phyloP scores from a whole-genome alignment of 2,329 filamentous ascomycete genomes.

The Tricladium varicosporioides region DNA sequence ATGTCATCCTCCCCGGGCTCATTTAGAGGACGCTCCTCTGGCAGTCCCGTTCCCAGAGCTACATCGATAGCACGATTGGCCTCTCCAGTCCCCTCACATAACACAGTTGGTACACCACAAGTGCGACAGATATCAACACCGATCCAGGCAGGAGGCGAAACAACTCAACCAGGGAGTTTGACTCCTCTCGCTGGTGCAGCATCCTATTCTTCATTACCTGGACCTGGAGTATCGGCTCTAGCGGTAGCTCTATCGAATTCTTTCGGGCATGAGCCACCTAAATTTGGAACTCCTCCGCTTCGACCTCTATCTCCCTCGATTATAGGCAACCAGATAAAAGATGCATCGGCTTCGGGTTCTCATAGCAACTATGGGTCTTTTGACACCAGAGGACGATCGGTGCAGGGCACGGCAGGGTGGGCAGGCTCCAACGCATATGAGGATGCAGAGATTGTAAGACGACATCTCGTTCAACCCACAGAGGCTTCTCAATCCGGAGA shows the following conservation, averaged over 20 bases:
- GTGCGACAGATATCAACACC: constrained; percentile 48
- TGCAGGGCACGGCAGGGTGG: constrained; percentile 40
- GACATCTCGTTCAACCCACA: constrained; percentile 79
- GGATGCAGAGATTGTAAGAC: constrained; percentile 85
- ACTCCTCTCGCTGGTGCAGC: constrained; percentile 64
- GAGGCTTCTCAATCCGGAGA: constrained; percentile 40
- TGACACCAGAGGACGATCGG: constrained; percentile 60
- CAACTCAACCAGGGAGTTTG: constrained; percentile 41
- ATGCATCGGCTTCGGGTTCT: constrained; percentile 39
- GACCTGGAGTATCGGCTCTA: constrained; percentile 82
- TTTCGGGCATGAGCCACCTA: constrained; percentile 66
- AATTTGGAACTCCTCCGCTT: constrained; percentile 63
- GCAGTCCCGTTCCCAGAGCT: constrained; percentile 55
- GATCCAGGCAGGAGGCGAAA: constrained; percentile 39
- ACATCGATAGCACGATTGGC: constrained; percentile 61
- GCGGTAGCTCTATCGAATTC: constrained; percentile 82
- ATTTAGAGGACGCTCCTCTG: constrained; percentile 29
- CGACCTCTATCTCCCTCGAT: constrained; percentile 57
- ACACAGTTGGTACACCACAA: constrained; percentile 44
- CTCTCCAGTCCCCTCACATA: constrained; percentile 49
- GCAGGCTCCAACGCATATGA: constrained; percentile 65
- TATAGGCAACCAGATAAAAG: constrained; percentile 38
- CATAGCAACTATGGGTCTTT: constrained; percentile 84
- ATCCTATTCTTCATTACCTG: constrained; percentile 58
- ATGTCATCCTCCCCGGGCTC: constrained; percentile 50